phyloP scores from a whole-genome alignment of 352 stramenopile species.

The Elongisporangium undulatum region DNA sequence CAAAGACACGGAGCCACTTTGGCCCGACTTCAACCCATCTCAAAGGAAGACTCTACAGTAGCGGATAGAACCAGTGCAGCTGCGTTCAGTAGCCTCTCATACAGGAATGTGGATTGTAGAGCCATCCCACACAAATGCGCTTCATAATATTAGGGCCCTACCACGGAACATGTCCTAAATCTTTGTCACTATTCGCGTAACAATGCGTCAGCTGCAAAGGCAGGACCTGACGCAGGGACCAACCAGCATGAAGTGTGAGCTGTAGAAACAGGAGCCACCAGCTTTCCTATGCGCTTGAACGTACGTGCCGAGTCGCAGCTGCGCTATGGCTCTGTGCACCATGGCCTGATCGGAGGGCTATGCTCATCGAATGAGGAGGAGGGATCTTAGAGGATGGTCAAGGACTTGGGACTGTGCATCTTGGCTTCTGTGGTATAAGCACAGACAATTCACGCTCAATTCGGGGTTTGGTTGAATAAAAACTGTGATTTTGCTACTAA shows the following conservation, averaged over 20 bases:
- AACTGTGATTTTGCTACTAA: background rate
- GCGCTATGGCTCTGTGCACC: background rate
- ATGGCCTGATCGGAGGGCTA: background rate
- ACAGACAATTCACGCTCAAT: no score
- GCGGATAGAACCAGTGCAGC: background rate
- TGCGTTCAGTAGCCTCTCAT: background rate
- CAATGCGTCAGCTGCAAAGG: background rate
- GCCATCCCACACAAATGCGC: background rate
- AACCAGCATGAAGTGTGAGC: background rate
- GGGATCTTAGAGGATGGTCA: background rate
- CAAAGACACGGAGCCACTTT: background rate
- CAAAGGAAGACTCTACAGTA: background rate
- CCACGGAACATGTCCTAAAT: background rate
- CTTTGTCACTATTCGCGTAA: background rate
- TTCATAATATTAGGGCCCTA: background rate
- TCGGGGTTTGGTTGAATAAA: background rate
- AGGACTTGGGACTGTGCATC: background rate
- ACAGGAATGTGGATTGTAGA: background rate
- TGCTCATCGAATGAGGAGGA: background rate
- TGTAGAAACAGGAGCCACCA: background rate
- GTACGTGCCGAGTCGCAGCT: background rate
- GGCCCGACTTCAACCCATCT: background rate
- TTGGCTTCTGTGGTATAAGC: no score
- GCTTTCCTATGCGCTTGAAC: background rate
- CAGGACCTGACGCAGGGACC: background rate